phyloP scores from a whole-genome alignment of 2,329 filamentous ascomycete species.

The Nigrograna mackinnonii region DNA sequence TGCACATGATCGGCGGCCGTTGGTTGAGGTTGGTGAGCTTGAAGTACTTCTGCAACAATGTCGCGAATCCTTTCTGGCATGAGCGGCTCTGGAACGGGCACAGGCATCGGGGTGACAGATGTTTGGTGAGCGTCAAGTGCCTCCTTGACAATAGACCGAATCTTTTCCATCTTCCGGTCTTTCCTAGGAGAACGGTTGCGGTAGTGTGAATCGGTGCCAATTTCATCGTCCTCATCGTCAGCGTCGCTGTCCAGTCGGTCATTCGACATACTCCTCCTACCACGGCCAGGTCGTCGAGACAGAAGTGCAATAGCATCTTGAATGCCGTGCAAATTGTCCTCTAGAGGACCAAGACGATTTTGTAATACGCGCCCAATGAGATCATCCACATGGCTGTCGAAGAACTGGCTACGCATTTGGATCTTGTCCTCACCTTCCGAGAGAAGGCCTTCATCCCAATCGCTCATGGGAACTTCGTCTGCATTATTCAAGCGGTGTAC shows the following conservation, averaged over 20 bases:
- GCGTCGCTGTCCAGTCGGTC: constrained; percentile 83
- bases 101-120: constrained; percentile 26
- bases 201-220: constrained; percentile 54
- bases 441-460: constrained; percentile 88
- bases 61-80: constrained; percentile 72
- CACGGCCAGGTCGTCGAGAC: constrained; percentile 54
- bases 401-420: constrained; percentile 80
- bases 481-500: constrained; percentile 67
- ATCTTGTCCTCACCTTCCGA: constrained; percentile 78
- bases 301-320: constrained; percentile 68
- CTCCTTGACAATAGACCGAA: constrained; percentile 63
- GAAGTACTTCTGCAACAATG: constrained; percentile 65
- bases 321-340: constrained; percentile 76
- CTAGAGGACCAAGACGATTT: constrained; percentile 76
- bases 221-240: constrained; percentile 86
- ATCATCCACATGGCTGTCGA: constrained; percentile 87
- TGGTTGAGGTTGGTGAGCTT: constrained; percentile 42
- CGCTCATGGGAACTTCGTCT: constrained; percentile 72
- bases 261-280: constrained; percentile 69
- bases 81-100: constrained; percentile 28
- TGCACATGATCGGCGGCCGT: constrained; percentile 13
- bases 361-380: constrained; percentile 79
- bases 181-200: constrained; percentile 77
- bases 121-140: constrained; percentile 60
- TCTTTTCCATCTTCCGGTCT: constrained; percentile 81